Base-by-base conservation (phyloP, 176 grass and related monocot species). In the Echinochloa phyllopogon region DNA sequence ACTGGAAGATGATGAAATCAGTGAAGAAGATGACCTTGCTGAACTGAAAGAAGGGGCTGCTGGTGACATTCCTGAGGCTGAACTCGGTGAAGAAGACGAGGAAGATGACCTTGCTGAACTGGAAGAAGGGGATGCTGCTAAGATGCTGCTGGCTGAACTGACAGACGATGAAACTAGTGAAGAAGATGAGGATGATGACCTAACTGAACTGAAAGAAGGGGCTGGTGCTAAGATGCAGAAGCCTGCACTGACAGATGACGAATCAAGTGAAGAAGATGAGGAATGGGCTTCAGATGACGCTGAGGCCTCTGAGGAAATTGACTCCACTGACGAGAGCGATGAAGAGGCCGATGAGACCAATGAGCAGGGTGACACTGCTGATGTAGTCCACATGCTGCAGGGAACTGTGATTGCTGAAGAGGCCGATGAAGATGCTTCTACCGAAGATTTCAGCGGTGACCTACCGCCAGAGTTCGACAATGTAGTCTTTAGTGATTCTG, bases 381-480 rank as follows among this genome's bases (percentile, higher is more conserved):
- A 55, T 67, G 23, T 53, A 6, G 25, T 79, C 6, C 59, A 58
- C 7, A 81, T 75, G 60, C 25, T 24, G 36, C 58, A 57, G 47
- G 77, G 16, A 42, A 71, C 79, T 58, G 49, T 3, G 15, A 45
- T 51, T 29, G 36, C 14, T 43, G 64, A 52, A 27, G 50, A 18
- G 37, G 38, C 6, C 21, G 71, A 14, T n/a, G 25, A 86, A 12
- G 25, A 63, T 59, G 69, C 36, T 38, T 80, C 56, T 18, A 18
- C 76, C 29, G 79, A 84, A 21, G 85, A 87, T 81, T 87, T 91
- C 53, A 80, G 60, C 25, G 6, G 13, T 53, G 85, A 84, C n/a
- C 76, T 91, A 21, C 71, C 76, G 45, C 20, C 69, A 10, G 83
- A 86, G 51, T 92, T 82, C 45, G 78, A 86, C 42, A 6, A 59